Base-by-base conservation (phyloP, 164 flowering plant genomes). In the Aristolochia californica region DNA sequence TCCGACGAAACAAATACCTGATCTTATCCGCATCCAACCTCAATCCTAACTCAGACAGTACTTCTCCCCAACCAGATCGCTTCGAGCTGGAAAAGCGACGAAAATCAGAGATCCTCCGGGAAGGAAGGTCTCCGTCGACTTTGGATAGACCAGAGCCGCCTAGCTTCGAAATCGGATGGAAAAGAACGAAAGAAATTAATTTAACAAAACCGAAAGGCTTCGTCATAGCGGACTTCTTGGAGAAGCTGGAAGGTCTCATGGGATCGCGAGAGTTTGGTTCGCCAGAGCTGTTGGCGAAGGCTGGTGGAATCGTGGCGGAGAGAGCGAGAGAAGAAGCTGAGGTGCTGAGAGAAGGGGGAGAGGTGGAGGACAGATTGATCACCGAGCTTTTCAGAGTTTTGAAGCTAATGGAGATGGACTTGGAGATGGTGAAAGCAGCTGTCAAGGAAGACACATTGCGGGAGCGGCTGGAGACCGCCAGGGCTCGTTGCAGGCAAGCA, bases 401-500 rank as follows among this genome's bases (percentile, higher is more conserved):
- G 75, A 83, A 62, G 69, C 64, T 84, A 55, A 81, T 87, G 84
- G 87, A 87, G 66, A 87, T 87, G 95, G 91, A 90, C 57, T 76
- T 90, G 77, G 85, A 83, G 5, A 85, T 87, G 97, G 87, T 87
- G 43, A 87, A 78, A 59, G 91, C 84, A 52, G 83, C 97, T 7
- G 87, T 80, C 13, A 90, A 90, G 57, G 83, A 83, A 45, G 91
- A 90, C 63, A 90, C 95, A 0, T 45, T 84, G 57, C 57, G n/a
- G 48, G 76, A 85, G 72, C 79, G 95, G 75, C 70, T 90, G 58
- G 78, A 80, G 57, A 83, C 76, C 64, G 97, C 95, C 12, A 83
- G 76, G 70, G 87, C 93, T 13, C 56, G 97, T 56, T 90, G 97
- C 72, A 80, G 97, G 68, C 97, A 90, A 75, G 97, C 97, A 4